Conservation (phyloP, 139 green algal genomes). For the Volvox africanus region DNA sequence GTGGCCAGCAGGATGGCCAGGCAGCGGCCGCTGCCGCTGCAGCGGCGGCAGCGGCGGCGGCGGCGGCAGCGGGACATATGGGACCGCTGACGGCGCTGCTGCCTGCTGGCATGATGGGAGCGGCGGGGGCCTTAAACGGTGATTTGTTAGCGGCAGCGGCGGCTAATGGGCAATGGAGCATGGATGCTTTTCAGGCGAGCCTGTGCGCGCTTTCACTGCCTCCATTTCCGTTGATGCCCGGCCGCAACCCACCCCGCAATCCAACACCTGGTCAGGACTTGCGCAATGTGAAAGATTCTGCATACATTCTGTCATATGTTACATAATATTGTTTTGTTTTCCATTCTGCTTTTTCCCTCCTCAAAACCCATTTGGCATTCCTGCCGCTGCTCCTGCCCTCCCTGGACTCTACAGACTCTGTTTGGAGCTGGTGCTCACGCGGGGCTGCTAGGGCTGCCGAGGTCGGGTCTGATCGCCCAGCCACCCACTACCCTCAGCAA, state of each 20-base stretch:
- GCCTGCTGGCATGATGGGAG: background rate
- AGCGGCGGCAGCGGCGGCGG: slow-evolving; percentile 3
- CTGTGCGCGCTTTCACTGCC: background rate
- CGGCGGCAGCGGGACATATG: background rate
- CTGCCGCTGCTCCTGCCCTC: background rate
- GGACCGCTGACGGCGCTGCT: background rate
- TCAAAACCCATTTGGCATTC: background rate
- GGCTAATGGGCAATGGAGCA: slow-evolving; percentile 35
- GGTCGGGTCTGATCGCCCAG: background rate
- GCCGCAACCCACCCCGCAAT: background rate
- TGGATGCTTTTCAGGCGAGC: slow-evolving; percentile 10
- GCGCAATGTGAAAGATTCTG: background rate
- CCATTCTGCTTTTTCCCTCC: too few relatives aligned
- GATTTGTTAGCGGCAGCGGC: background rate
- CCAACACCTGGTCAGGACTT: too few relatives aligned
- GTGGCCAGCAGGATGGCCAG: slow-evolving; percentile 10
- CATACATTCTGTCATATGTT: background rate
- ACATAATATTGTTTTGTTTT: too few relatives aligned
- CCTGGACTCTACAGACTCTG: background rate
- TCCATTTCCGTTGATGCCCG: background rate
- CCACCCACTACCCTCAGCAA: slow-evolving; percentile 15
- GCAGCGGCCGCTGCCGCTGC: slow-evolving; percentile 4
- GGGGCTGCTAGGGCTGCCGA: slow-evolving; percentile 17
- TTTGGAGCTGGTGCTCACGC: background rate
- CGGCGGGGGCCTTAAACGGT: background rate